Conservation (phyloP, 2,329 filamentous ascomycete species). For the Calonectria naviculata region DNA sequence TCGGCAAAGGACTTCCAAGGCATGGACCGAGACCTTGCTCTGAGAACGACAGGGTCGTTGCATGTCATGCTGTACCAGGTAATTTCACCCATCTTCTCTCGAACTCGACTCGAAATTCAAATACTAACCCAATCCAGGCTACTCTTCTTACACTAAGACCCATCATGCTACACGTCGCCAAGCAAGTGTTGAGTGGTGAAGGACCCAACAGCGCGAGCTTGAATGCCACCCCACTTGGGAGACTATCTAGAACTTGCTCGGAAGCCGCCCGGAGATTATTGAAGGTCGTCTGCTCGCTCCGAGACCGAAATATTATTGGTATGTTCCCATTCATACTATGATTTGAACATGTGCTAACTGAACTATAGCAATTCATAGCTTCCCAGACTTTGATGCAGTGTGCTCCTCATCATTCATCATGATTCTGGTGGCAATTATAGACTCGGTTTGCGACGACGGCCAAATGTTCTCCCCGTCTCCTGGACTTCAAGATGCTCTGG, state of each 20-base stretch:
- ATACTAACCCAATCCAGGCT: constrained; percentile 33
- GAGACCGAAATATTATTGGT: constrained; percentile 45
- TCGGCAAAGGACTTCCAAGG: constrained; percentile 37
- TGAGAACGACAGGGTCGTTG: constrained; percentile 44
- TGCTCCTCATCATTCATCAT: constrained; percentile 43
- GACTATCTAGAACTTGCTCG: constrained; percentile 41
- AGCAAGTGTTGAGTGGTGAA: constrained; percentile 39
- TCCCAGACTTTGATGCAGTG: constrained; percentile 41
- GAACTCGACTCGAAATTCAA: background rate
- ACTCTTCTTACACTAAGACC: constrained; percentile 44
- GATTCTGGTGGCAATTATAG: constrained; percentile 38
- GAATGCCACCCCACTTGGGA: constrained; percentile 39
- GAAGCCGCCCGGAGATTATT: constrained; percentile 43
- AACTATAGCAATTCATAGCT: constrained; percentile 34
- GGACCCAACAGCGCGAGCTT: constrained; percentile 35
- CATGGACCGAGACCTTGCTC: constrained; percentile 38
- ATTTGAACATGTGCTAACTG: background rate
- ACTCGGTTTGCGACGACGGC: constrained; percentile 39
- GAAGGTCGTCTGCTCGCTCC: constrained; percentile 41
- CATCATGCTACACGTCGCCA: constrained; percentile 43
- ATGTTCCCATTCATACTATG: background rate
- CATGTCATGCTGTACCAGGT: constrained; percentile 48
- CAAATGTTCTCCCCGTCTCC: constrained; percentile 39
- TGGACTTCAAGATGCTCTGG: constrained; percentile 38
- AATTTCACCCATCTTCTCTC: background rate